phyloP scores from a whole-genome alignment of 108 stramenopile species.

The Mayamaea pseudoterrestris region DNA sequence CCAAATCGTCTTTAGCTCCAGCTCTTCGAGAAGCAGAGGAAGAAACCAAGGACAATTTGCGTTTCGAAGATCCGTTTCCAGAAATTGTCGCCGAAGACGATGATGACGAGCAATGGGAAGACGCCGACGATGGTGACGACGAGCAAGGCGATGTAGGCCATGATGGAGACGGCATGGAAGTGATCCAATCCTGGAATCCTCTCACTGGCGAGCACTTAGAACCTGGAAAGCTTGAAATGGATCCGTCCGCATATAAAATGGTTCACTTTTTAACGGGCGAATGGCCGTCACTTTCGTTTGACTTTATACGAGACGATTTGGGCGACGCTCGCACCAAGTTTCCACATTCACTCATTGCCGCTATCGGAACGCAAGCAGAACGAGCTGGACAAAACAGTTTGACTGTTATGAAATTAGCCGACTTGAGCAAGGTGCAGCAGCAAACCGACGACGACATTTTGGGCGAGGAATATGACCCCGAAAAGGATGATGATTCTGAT shows the following conservation, averaged over 20 bases:
- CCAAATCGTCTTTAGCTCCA: slow-evolving; percentile 26
- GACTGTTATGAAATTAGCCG: slow-evolving; percentile 75
- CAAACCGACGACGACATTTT: slow-evolving; percentile 63
- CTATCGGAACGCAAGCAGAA: slow-evolving; percentile 89
- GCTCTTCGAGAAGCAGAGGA: slow-evolving; percentile 12
- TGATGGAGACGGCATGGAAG: slow-evolving; percentile 12
- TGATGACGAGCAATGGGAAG: slow-evolving; percentile 30
- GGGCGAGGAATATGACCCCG: slow-evolving; percentile 71
- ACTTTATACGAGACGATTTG: slow-evolving; percentile 77
- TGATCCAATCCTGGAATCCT: slow-evolving; percentile 41
- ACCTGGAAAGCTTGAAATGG: slow-evolving; percentile 74
- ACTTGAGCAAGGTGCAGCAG: slow-evolving; percentile 60
- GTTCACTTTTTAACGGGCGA: slow-evolving; percentile 87
- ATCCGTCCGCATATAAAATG: slow-evolving; percentile 94
- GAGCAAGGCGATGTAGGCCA: slow-evolving; percentile 33
- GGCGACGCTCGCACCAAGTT: slow-evolving; percentile 78
- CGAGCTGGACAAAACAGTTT: slow-evolving; percentile 61
- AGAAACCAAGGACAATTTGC: slow-evolving; percentile 54
- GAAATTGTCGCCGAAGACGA: slow-evolving; percentile 67
- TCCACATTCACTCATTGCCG: slow-evolving; percentile 81
- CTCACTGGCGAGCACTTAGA: slow-evolving; percentile 16
- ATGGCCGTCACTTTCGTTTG: slow-evolving; percentile 93
- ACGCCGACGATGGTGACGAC: slow-evolving; percentile 28
- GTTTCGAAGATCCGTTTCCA: slow-evolving; percentile 71
- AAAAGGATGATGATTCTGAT: slow-evolving; percentile 46